Base-by-base conservation (phyloP, 257 asterid species). In the Verbascum thapsus region DNA sequence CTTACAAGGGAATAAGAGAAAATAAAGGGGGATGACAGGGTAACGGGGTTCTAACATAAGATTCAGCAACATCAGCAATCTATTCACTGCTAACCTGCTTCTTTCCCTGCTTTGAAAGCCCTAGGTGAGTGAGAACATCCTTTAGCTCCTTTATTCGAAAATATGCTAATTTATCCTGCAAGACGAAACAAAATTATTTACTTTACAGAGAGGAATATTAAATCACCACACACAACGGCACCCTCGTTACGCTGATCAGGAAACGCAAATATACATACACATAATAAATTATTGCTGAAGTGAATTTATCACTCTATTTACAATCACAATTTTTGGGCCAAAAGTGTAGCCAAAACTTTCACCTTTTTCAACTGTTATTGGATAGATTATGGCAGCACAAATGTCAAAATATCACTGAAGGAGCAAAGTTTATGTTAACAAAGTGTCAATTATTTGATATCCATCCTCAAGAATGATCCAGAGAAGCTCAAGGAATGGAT, bases 101-200 rank as follows among this genome's bases (percentile, higher is more conserved):
- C 85, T 90, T 94, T 76, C 99, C 99, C 80, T 90, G 96, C 76
- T 94, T 94, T 49, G 99, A 81, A 69, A 85, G 88, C 61, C 95
- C 88, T 15, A 94, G 82, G 72, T 94, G 88, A n/a, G 88, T 72
- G 49, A 90, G 95, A 38, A 90, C 91, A 83, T 85, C 96, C 84
- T 94, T 94, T 58, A 94, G 99, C 80, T 94, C 98, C 85, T 90
- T 90, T 71, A 90, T 86, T 53, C 98, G 90, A 61, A 94, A 94
- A 80, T 84, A 88, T 18, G 96, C 76, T 66, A 90, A 79, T 68
- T 94, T 90, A 35, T 94, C 98, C 99, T 94, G 80, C 70, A 74
- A 72, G 52, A 49, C 35, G 69, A 37, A 54, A 61, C 15, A 43
- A 70, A 48, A 40, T 34, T 17, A 34, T 34, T 64, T 39, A 49